Conservation (phyloP, 495 filamentous ascomycete genomes). For the Bryoglossum gracile region DNA sequence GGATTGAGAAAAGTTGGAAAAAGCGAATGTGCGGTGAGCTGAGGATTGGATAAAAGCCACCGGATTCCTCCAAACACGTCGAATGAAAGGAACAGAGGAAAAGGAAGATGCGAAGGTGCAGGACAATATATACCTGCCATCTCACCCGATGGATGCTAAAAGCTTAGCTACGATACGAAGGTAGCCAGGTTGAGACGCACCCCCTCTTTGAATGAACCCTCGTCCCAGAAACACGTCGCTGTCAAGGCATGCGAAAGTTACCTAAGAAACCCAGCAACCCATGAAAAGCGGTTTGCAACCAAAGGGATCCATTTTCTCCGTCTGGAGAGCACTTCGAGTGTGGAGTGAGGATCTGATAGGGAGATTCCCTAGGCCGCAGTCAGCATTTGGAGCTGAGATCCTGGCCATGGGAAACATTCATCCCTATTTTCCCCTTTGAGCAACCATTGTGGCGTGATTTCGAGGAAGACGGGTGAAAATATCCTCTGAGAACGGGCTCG, state of each 20-base stretch:
- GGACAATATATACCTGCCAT: too few relatives aligned
- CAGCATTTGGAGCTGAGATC: neutral
- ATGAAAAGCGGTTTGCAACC: neutral
- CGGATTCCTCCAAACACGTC: neutral
- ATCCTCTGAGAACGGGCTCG: too few relatives aligned
- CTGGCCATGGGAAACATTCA: neutral
- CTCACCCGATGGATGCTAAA: too few relatives aligned
- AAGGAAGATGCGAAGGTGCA: too few relatives aligned
- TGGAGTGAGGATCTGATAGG: neutral
- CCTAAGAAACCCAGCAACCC: neutral
- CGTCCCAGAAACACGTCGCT: constrained; percentile 3
- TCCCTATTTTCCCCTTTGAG: too few relatives aligned
- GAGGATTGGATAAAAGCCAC: neutral
- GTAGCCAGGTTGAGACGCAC: neutral
- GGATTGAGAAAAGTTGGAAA: neutral
- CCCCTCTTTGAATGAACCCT: neutral
- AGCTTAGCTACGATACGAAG: too few relatives aligned
- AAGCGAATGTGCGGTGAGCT: neutral
- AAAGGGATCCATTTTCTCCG: neutral
- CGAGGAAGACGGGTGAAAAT: constrained; percentile 3
- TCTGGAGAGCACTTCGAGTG: neutral
- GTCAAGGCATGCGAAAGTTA: neutral
- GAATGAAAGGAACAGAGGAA: neutral
- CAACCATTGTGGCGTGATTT: constrained; percentile 12
- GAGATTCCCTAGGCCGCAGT: constrained; percentile 5